These are phyloP conservation scores for Tolypocladium endophyticum DNA, from an alignment of 2,329 filamentous ascomycete species.

Conservation along the genomic window DNA sequence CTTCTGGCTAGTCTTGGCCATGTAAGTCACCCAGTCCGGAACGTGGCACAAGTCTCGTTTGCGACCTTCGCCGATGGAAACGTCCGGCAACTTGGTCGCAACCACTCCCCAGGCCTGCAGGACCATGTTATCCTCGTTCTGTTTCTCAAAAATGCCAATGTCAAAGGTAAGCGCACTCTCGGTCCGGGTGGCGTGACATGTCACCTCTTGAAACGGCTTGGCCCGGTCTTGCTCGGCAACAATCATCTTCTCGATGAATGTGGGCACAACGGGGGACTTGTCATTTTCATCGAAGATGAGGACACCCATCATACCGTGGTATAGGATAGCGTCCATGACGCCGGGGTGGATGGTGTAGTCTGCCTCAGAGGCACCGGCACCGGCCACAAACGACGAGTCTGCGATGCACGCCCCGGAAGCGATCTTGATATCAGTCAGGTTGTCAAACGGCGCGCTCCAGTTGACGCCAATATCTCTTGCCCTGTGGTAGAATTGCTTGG, in stretches of 20 bases:
- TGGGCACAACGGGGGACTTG: slow-evolving; percentile 4
- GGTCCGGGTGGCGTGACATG: neutral
- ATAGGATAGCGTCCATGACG: slow-evolving; percentile 3
- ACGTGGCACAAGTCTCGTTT: neutral
- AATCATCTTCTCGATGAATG: slow-evolving; percentile 5
- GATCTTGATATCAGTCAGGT: slow-evolving; percentile 4
- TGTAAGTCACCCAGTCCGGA: neutral
- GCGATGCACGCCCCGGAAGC: slow-evolving; percentile 2
- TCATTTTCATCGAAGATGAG: neutral
- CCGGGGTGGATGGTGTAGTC: slow-evolving; percentile 1
- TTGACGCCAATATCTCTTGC: slow-evolving; percentile 5
- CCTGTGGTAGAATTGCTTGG: slow-evolving; percentile 6
- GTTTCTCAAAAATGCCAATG: neutral
- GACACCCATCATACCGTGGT: neutral
- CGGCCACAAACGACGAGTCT: slow-evolving; percentile 1
- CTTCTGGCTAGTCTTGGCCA: neutral
- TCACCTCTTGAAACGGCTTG: neutral
- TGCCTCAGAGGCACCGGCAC: neutral
- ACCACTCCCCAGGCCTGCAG: neutral
- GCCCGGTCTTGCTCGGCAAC: neutral
- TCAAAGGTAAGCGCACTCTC: neutral
- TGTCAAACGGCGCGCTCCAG: slow-evolving; percentile 8
- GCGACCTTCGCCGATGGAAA: neutral
- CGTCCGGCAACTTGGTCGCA: neutral
- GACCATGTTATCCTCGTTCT: neutral